Conservation (phyloP, 164 flowering plant species). For the Taxillus chinensis region DNA sequence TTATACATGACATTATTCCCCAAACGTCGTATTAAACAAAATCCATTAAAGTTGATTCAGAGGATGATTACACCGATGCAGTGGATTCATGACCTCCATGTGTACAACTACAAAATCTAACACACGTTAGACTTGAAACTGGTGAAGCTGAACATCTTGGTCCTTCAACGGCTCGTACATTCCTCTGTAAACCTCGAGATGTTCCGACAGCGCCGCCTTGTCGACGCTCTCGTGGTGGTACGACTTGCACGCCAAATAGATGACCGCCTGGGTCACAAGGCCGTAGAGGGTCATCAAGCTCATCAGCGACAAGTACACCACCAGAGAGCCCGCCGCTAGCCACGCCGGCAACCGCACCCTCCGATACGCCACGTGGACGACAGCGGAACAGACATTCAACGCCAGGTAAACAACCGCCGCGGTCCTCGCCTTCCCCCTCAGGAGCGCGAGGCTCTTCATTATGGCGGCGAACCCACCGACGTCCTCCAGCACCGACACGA, state of each 20-base stretch:
- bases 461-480: conserved; percentile 40
- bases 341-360: conserved; percentile 21
- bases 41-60: too few relatives aligned
- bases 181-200: conserved; percentile 37
- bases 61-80: too few relatives aligned
- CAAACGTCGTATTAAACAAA: too few relatives aligned
- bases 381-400: conserved; percentile 4
- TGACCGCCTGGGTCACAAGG: conserved; percentile 30
- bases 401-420: conserved; percentile 18
- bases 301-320: conserved; percentile 17
- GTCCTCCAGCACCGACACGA: conserved; percentile 54
- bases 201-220: conserved; percentile 36
- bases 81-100: too few relatives aligned
- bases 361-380: conserved; percentile 20
- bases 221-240: conserved; percentile 41
- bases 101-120: too few relatives aligned
- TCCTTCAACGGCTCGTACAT: conserved; percentile 36
- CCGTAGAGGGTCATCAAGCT: conserved; percentile 20
- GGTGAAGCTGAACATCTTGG: conserved; percentile 12
- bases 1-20: too few relatives aligned
- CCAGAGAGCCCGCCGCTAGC: conserved; percentile 7
- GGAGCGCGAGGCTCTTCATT: conserved; percentile 42
- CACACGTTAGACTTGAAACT: too few relatives aligned
- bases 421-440: conserved; percentile 37
- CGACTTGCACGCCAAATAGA: conserved; percentile 42